Base-by-base conservation (phyloP, 1,284 basidiomycete species). In the Malassezia nana region DNA sequence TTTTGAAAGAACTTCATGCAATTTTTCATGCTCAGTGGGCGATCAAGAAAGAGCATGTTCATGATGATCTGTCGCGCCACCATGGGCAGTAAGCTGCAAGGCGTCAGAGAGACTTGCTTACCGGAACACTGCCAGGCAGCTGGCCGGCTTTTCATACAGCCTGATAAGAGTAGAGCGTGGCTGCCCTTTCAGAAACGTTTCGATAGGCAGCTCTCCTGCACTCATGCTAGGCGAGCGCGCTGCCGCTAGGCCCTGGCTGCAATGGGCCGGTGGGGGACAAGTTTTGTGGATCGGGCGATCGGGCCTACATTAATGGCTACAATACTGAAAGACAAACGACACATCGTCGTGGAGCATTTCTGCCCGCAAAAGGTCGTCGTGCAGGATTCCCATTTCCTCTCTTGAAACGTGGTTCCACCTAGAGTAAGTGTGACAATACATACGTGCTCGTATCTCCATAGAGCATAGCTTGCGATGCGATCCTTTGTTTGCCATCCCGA, bases 381-480 rank as follows among this genome's bases (percentile, higher is more conserved):
- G 92, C 67, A 95, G 87, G 65, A 84, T 85, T 72, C 83, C 84
- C 55, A 99, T 78, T 72, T 95, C 87, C 0, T 76, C 76, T 65
- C 92, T 94, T 1, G 86, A 86, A 71, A 88, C 91, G 73, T 99
- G 94, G 75, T 99, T 98, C 94, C 92, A 98, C 16, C 89, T 94
- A n/a, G 62, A 44, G 41, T 40, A 16, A 46, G 26, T 7, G 13
- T 16, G 3, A 10, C 4, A 20, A 5, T 18, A 50, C 46, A 66
- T 79, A 90, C 87, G 90, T 89, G 84, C 88, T 92, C 6, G 88
- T 88, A 75, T 99, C 92, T 30, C 94, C 94, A 65, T 98, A 98
- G 16, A 98, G 76, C 72, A 98, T 75, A 0, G 88, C 90, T 0
- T 83, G 82, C 2, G 88, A 80, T 75, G 92, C 94, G 70, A 83